phyloP scores from a whole-genome alignment of 2,329 filamentous ascomycete species.

The Penicillium sp. region DNA sequence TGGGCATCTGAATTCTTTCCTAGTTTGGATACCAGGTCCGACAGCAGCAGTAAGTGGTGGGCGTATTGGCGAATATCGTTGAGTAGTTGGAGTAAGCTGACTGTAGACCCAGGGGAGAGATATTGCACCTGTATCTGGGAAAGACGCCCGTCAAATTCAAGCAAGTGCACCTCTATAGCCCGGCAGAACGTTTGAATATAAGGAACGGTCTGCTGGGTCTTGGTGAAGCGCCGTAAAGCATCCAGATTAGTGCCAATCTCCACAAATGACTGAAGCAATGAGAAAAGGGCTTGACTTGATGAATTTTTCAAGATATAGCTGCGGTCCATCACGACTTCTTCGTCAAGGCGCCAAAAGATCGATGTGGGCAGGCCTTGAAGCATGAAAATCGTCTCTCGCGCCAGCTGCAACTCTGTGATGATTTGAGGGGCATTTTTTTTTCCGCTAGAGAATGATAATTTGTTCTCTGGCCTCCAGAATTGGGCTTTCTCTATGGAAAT shows the following conservation, averaged over 20 bases:
- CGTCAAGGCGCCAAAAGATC: constrained; percentile 60
- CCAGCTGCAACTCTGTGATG: constrained; percentile 72
- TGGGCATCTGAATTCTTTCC: constrained; percentile 48
- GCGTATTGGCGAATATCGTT: constrained; percentile 60
- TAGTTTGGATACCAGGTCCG: constrained; percentile 64
- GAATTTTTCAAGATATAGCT: constrained; percentile 41
- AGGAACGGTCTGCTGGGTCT: constrained; percentile 53
- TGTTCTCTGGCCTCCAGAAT: constrained; percentile 50
- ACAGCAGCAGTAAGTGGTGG: constrained; percentile 63
- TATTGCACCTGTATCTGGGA: constrained; percentile 65
- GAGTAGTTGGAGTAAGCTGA: constrained; percentile 70
- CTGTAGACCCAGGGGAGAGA: constrained; percentile 57
- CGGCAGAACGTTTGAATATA: constrained; percentile 74
- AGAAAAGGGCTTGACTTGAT: constrained; percentile 35
- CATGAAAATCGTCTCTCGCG: constrained; percentile 85
- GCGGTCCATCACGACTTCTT: constrained; percentile 41
- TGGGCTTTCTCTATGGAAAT: constrained; percentile 48
- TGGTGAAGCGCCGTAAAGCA: constrained; percentile 54
- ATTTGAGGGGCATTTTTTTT: constrained; percentile 27
- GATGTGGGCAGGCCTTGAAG: constrained; percentile 76
- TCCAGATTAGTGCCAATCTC: constrained; percentile 54
- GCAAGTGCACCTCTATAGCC: constrained; percentile 62
- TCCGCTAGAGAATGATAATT: constrained; percentile 12
- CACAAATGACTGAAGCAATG: constrained; percentile 49
- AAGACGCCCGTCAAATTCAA: constrained; percentile 62